A percentile compares a stretch with the other conserved stretches of the same genome.
These are phyloP conservation scores for Flaveria sonorensis DNA, from an alignment of 129 eudicot genomes.

Conservation along the genomic window DNA sequence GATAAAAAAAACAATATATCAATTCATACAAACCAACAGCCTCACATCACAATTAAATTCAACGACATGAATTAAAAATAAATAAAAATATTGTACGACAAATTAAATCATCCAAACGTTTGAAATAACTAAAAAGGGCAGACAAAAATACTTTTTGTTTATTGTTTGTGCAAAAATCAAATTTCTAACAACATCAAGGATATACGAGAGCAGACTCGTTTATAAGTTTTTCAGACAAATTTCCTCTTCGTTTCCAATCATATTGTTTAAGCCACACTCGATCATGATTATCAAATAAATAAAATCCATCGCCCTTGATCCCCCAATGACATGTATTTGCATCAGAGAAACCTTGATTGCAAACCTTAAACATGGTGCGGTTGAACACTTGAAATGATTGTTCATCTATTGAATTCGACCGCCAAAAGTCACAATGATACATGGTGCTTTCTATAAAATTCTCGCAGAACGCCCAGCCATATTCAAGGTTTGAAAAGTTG, in stretches of 20 bases:
- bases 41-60: not conserved
- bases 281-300: slow-evolving; percentile 26
- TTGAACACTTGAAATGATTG: slow-evolving; percentile 33
- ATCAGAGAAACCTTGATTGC: slow-evolving; percentile 16
- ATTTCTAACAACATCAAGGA: not conserved
- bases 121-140: not conserved
- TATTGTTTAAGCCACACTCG: slow-evolving; percentile 28
- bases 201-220: not conserved
- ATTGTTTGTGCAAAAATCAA: not conserved
- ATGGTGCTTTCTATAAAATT: slow-evolving; percentile 14
- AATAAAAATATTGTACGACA: not conserved
- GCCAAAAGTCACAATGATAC: slow-evolving; percentile 23
- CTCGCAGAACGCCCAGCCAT: slow-evolving; percentile 34
- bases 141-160: not conserved
- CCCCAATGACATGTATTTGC: slow-evolving; percentile 33
- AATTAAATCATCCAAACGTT: not conserved
- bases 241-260: slow-evolving; percentile 5
- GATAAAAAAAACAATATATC: too few relatives aligned
- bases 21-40: too few relatives aligned
- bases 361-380: slow-evolving; percentile 21
- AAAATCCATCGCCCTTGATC: slow-evolving; percentile 34
- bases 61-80: not conserved
- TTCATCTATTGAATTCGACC: slow-evolving; percentile 8
- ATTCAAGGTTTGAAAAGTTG: slow-evolving; percentile 23
- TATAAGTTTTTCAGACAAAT: not conserved